A percentile compares a stretch with the other conserved stretches of the same genome.
Evolutionary conservation across 495 filamentous ascomycete genomes (phyloP).

Genomic region (Neurospora sp.): DNA sequence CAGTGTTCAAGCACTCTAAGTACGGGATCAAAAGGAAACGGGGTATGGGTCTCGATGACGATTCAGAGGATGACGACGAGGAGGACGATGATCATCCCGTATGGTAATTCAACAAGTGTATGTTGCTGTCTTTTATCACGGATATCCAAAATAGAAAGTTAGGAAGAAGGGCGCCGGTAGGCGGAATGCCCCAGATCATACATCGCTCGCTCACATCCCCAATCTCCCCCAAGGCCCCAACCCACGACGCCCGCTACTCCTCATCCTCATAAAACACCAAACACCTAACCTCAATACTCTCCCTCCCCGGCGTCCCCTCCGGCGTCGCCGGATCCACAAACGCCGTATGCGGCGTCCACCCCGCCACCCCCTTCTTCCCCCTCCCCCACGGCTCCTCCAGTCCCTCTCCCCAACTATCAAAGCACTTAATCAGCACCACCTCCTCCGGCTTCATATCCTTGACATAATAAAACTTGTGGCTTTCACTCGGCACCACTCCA

Average conservation of each 20-base stretch:
- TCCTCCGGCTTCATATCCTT: conserved; percentile 71
- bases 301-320: conserved; percentile 46
- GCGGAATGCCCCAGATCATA: background rate
- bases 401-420: conserved; percentile 54
- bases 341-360: conserved; percentile 71
- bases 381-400: conserved; percentile 21
- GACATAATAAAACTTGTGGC: conserved; percentile 66
- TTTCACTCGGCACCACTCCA: conserved; percentile 46
- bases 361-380: conserved; percentile 39
- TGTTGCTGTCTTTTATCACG: background rate
- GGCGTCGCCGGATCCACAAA: conserved; percentile 65
- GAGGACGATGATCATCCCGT: too few relatives aligned
- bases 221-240: too few relatives aligned
- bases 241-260: too few relatives aligned
- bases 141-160: background rate
- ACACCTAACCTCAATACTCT: conserved; percentile 84
- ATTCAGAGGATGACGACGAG: background rate
- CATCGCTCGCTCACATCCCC: background rate
- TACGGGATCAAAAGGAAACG: background rate
- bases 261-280: conserved; percentile 56
- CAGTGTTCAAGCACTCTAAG: background rate
- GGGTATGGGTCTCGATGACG: background rate
- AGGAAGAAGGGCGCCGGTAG: background rate
- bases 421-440: conserved; percentile 73
- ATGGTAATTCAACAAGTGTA: too few relatives aligned